A percentile compares a stretch with the other conserved stretches of the same genome.
Evolutionary conservation across 2,329 filamentous ascomycete species (phyloP).

Genomic region (Daldinia eschscholtzii): DNA sequence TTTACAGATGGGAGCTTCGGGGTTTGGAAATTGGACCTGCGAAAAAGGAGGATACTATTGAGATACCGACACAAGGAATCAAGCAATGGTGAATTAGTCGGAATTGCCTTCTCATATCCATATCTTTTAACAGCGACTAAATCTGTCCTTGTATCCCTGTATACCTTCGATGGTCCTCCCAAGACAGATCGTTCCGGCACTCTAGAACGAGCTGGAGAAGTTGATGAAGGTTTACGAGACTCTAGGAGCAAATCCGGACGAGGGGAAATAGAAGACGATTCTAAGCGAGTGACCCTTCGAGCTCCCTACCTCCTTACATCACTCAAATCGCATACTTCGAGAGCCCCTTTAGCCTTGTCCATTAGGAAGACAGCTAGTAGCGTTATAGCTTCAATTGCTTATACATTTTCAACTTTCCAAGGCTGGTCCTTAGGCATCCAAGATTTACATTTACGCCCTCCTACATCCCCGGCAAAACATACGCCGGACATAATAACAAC

Average conservation of each 20-base stretch:
- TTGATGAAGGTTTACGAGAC: conserved; percentile 2
- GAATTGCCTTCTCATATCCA: conserved; percentile 78
- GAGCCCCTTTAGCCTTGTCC: conserved; percentile 84
- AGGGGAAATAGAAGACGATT: conserved; percentile 4
- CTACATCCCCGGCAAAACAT: conserved; percentile 45
- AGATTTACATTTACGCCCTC: conserved; percentile 75
- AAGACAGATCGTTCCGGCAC: conserved; percentile 29
- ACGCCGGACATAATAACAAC: conserved; percentile 55
- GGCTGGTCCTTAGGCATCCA: conserved; percentile 95
- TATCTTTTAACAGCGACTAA: conserved; percentile 84
- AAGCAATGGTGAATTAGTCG: conserved; percentile 74
- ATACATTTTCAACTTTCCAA: conserved; percentile 80
- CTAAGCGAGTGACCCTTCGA: conserved; percentile 30
- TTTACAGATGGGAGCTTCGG: conserved; percentile 79
- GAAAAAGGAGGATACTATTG: conserved; percentile 58
- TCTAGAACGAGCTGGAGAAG: conserved; percentile 27
- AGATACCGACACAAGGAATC: conserved; percentile 72
- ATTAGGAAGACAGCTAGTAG: conserved; percentile 75
- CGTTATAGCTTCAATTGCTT: conserved; percentile 86
- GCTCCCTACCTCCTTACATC: conserved; percentile 77
- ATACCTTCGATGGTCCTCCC: conserved; percentile 67
- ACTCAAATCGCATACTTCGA: conserved; percentile 82
- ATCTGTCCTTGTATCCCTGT: conserved; percentile 80
- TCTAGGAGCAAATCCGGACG: conserved; percentile 23
- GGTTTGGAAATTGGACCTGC: conserved; percentile 72